Percentiles rank a stretch among this genome's conserved stretches.
phyloP scores from a whole-genome alignment of 345 rosid species.

The Hibiscus syriacus region DNA sequence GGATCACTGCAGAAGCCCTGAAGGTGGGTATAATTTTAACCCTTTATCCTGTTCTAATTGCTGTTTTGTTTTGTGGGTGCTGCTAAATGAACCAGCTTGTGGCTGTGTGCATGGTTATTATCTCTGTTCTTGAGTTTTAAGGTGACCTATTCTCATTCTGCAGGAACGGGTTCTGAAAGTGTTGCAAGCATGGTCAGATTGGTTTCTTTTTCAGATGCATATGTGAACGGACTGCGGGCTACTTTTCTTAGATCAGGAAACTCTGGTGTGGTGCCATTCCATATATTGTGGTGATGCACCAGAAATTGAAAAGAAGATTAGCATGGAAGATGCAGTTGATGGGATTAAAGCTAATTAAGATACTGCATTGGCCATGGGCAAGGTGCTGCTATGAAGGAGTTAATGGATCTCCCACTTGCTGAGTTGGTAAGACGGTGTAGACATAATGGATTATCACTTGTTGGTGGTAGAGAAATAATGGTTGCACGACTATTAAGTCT shows the following conservation, averaged over 20 bases:
- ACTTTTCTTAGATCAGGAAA: constrained; percentile 85
- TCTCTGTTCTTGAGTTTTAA: not conserved
- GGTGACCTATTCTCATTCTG: constrained; percentile 6
- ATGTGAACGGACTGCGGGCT: constrained; percentile 86
- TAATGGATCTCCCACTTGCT: constrained; percentile 73
- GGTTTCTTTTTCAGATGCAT: constrained; percentile 99
- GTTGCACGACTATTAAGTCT: constrained; percentile 84
- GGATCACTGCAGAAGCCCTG: constrained; percentile 96
- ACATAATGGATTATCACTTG: constrained; percentile 91
- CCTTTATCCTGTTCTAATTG: not conserved
- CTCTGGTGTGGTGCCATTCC: constrained; percentile 77
- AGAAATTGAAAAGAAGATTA: constrained; percentile 59
- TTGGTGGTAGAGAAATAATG: constrained; percentile 97
- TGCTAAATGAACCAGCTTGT: too few relatives aligned
- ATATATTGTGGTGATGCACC: constrained; percentile 81
- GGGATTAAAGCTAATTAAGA: constrained; percentile 56
- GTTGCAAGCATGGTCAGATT: constrained; percentile 95
- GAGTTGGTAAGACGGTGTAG: constrained; percentile 97
- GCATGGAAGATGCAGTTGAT: constrained; percentile 35
- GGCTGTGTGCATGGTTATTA: not conserved
- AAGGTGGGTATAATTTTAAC: constrained; percentile 40
- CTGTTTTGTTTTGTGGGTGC: not conserved
- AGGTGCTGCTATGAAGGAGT: constrained; percentile 85
- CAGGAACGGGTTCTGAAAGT: constrained; percentile 97
- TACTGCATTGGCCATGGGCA: constrained; percentile 90